These are phyloP conservation scores for Aspergillus sp. DNA, from an alignment of 2,329 filamentous ascomycete species.

Conservation along the genomic window DNA sequence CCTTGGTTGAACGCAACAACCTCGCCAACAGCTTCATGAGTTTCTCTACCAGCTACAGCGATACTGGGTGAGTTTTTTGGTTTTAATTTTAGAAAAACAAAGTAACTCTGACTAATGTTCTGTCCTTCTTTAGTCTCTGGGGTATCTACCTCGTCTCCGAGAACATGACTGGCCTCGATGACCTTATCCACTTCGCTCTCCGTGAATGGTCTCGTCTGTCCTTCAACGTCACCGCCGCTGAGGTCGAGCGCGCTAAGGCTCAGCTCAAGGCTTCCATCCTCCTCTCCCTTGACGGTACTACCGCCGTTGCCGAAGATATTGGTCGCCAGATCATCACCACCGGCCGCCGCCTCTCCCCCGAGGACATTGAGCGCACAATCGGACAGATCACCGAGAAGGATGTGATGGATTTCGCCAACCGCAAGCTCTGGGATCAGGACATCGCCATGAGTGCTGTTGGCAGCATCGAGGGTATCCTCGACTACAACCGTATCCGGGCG, in stretches of 20 bases:
- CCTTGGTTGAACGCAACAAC: constrained; percentile 88
- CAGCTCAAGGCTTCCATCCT: constrained; percentile 99
- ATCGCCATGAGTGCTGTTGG: constrained; percentile 91
- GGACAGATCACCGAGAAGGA: constrained; percentile 90
- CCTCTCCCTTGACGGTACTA: constrained; percentile 94
- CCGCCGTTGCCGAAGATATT: constrained; percentile 95
- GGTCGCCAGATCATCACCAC: constrained; percentile 98
- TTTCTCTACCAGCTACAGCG: constrained; percentile 99
- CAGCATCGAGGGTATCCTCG: constrained; percentile 77
- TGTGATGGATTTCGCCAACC: constrained; percentile 93
- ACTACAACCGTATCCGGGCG: constrained; percentile 58
- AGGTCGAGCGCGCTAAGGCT: constrained; percentile 97
- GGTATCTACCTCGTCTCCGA: constrained; percentile 98
- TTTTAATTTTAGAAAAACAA: constrained; percentile 14
- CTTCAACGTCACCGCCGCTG: constrained; percentile 80
- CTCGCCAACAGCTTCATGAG: constrained; percentile 99
- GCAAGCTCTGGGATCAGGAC: constrained; percentile 97
- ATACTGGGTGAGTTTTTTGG: constrained; percentile 74
- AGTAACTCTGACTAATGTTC: neutral
- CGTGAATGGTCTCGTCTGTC: constrained; percentile 97
- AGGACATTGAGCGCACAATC: constrained; percentile 92
- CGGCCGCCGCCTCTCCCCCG: constrained; percentile 83
- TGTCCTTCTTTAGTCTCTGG: constrained; percentile 71
- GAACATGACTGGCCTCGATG: constrained; percentile 81
- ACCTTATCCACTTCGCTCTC: constrained; percentile 96